Conservation (phyloP, 148 eudicot genomes). For the Euryodendron excelsum region DNA sequence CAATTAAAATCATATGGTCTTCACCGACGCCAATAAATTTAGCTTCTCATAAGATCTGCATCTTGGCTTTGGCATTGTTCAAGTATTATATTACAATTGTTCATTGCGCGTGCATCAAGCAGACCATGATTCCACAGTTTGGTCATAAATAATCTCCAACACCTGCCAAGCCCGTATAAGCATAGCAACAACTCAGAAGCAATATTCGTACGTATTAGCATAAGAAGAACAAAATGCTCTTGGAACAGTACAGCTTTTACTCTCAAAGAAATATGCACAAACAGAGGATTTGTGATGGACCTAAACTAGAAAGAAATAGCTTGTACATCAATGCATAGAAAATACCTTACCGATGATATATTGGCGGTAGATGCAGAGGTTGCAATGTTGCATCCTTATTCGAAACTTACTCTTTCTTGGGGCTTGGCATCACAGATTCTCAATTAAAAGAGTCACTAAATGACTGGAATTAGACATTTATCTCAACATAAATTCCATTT, state of each 20-base stretch:
- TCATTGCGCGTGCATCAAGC: conserved; percentile 76
- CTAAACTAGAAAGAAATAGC: no score
- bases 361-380: no score
- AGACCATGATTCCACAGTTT: conserved; percentile 92
- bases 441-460: no score
- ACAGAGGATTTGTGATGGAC: no score
- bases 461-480: background rate
- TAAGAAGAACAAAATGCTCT: background rate
- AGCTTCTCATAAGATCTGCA: conserved; percentile 21
- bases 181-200: background rate
- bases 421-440: no score
- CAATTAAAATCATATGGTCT: background rate
- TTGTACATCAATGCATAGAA: no score
- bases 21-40: background rate
- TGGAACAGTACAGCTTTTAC: no score
- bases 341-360: no score
- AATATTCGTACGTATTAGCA: background rate
- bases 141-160: conserved; percentile 86
- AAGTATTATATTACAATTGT: conserved; percentile 64
- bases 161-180: conserved; percentile 45
- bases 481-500: background rate
- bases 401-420: no score
- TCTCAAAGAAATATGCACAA: background rate
- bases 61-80: conserved; percentile 42
- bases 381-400: no score